phyloP scores from a whole-genome alignment of 495 filamentous ascomycete genomes.

The Hyaloscypha hepaticicola region DNA sequence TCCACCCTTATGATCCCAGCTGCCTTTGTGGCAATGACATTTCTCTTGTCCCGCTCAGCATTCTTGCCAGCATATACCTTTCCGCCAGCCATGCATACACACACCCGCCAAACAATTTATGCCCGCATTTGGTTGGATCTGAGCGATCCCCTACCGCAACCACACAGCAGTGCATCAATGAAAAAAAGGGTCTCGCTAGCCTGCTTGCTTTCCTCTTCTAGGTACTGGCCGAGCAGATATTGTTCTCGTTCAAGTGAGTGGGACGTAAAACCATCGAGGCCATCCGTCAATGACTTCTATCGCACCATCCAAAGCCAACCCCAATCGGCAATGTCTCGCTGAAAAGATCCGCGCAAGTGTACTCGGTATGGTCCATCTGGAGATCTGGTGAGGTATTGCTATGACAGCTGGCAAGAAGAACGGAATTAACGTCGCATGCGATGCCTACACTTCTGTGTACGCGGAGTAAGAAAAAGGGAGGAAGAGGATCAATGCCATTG shows the following conservation, averaged over 20 bases:
- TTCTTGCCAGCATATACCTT: not conserved
- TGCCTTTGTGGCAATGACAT: not conserved
- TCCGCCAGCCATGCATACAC: not conserved
- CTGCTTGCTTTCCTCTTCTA: not conserved
- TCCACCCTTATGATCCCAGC: not conserved
- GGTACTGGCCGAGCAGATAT: not conserved
- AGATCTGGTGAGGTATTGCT: not conserved
- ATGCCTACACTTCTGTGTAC: conserved; percentile 11
- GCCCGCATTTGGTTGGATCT: too few relatives aligned
- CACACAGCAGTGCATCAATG: not conserved
- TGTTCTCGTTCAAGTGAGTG: not conserved
- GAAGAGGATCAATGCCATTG: conserved; percentile 51
- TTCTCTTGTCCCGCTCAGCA: not conserved
- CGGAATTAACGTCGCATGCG: conserved; percentile 16
- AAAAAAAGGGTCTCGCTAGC: not conserved
- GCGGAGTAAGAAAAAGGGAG: not conserved
- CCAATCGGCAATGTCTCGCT: not conserved
- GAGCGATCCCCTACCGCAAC: too few relatives aligned
- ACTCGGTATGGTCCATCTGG: not conserved
- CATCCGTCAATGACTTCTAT: not conserved
- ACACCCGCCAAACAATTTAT: not conserved
- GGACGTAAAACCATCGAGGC: not conserved
- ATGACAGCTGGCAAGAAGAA: not conserved
- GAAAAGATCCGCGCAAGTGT: not conserved
- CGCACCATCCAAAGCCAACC: not conserved